Conservation (phyloP, 164 flowering plant genomes). For the Annona cherimola region DNA sequence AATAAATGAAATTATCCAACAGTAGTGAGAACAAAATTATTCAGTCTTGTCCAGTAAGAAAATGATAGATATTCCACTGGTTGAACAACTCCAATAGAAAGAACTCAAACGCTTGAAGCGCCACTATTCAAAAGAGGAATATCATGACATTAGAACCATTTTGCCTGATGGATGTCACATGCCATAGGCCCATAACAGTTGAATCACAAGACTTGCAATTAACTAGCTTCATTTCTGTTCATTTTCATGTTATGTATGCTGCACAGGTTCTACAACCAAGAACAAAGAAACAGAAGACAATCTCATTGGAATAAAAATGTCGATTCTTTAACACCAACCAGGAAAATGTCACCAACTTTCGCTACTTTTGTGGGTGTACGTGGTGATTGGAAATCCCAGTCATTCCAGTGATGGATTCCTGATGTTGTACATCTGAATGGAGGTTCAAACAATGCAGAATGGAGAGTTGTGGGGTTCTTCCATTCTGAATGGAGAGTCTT, state of each 20-base stretch:
- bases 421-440: background rate
- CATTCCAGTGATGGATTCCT: background rate
- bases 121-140: background rate
- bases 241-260: too few relatives aligned
- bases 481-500: background rate
- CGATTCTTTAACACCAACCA: background rate
- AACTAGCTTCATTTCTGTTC: background rate
- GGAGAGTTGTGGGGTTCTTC: background rate
- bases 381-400: background rate
- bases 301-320: background rate
- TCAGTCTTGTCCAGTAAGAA: background rate
- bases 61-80: background rate
- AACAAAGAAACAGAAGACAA: background rate
- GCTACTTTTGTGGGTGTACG: background rate
- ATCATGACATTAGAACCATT: background rate
- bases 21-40: background rate
- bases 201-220: too few relatives aligned
- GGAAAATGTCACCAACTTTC: background rate
- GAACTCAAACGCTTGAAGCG: background rate
- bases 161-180: too few relatives aligned
- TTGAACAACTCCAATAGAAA: background rate
- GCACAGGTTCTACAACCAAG: background rate
- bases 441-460: background rate
- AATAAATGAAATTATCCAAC: background rate
- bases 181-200: too few relatives aligned